A percentile compares a stretch with the other conserved stretches of the same genome.
phyloP scores from a whole-genome alignment of 306 rosid genomes.

The Sesbania bispinosa region DNA sequence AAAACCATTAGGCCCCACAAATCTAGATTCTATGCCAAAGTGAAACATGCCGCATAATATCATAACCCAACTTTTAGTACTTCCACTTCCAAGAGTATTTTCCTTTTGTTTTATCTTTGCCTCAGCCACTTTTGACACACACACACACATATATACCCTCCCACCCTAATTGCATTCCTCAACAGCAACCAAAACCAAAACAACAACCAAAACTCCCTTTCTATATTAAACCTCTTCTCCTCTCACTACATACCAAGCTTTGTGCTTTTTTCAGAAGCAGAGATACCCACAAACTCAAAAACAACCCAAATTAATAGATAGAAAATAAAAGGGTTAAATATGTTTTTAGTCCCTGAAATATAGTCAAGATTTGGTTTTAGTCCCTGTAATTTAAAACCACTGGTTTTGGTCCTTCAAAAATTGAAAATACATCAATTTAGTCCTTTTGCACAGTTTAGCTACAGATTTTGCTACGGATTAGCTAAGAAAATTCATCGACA shows the following conservation, averaged over 20 bases:
- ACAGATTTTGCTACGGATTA: too few relatives aligned
- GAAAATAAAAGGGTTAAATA: too few relatives aligned
- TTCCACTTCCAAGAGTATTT: constrained; percentile 45
- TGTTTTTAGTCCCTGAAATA: too few relatives aligned
- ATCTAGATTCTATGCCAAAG: constrained; percentile 79
- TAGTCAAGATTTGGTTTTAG: too few relatives aligned
- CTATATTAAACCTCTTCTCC: neutral
- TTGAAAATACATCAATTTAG: too few relatives aligned
- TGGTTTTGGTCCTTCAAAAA: too few relatives aligned
- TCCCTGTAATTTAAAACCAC: too few relatives aligned
- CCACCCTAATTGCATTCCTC: constrained; percentile 22
- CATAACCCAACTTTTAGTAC: constrained; percentile 26
- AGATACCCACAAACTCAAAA: neutral
- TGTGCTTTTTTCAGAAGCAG: neutral
- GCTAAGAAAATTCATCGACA: too few relatives aligned
- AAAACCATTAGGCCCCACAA: constrained; percentile 53
- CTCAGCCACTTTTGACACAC: constrained; percentile 20
- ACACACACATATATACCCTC: constrained; percentile 53
- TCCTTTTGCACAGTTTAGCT: too few relatives aligned
- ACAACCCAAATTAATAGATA: neutral
- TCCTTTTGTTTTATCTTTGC: constrained; percentile 52
- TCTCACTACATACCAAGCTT: neutral
- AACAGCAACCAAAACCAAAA: constrained; percentile 35
- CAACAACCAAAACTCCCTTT: constrained; percentile 27
- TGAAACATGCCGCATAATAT: constrained; percentile 32